Base-by-base conservation (phyloP, 495 filamentous ascomycete species). In the Aspergillus nidulans region DNA sequence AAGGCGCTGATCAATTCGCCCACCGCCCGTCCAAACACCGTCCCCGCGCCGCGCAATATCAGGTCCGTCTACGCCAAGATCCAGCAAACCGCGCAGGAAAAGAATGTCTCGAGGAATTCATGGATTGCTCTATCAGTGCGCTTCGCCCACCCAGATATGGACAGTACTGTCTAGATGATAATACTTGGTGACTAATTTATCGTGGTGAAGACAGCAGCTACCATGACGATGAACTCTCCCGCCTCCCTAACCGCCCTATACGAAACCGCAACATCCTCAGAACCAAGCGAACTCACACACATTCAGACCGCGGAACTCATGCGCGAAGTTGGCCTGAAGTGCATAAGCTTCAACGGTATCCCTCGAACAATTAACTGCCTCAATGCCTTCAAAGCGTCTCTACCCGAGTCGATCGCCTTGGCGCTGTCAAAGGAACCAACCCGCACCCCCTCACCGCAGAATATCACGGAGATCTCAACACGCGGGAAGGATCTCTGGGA, bases 301-400 rank as follows among this genome's bases (percentile, higher is more conserved):
- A 71, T 84, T n/a, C 69, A 75, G 36, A 78, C 80, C 6, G 87
- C 86, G 42, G 87, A 90, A 65, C 68, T 89, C 18, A 89, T 92
- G 77, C 83, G 88, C 59, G 88, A 90, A 61, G 78, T 89, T 60
- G 88, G 85, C 3, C 76, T 92, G 39, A 92, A 92, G 66, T 91
- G 87, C 68, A 90, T 92, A 64, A 82, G 81, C 41, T 90, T 92
- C 77, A 92, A 92, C 69, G 88, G 88, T 36, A 87, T 92, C 61
- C 88, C 88, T 3, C 81, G 88, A 50, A 87, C 82, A 44, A 92
- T 92, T 68, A 92, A 92, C 75, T 82, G 77, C 58, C 82, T 92
- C 0, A 79, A 77, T 60, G 82, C 81, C 49, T 91, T 92, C 76
- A 76, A 74, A 41, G 63, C 71, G 36, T 70, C 68, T 36, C 75